Conservation (phyloP, 139 green algal species). For the Chlorella ohadii region DNA sequence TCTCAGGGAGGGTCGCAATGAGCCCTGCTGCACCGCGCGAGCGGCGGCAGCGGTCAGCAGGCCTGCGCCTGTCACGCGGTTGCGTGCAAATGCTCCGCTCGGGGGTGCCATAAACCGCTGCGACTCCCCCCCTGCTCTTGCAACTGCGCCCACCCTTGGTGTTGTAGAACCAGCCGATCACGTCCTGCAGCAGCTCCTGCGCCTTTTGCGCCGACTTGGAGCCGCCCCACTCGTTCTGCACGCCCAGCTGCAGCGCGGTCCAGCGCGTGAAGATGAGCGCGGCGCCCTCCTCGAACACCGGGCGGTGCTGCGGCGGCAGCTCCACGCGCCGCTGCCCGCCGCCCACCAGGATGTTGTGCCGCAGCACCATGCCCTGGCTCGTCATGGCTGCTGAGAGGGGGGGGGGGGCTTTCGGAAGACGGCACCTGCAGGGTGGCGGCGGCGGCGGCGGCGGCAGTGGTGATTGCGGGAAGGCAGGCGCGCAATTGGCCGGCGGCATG, state of each 20-base stretch:
- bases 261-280: constrained; percentile 75
- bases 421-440: no score
- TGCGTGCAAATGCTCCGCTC: no score
- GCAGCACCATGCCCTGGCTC: constrained; percentile 44
- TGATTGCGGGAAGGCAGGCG: no score
- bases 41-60: no score
- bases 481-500: no score
- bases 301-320: constrained; percentile 31
- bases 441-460: no score
- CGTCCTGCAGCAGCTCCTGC: constrained; percentile 71
- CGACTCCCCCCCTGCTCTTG: no score
- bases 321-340: constrained; percentile 5
- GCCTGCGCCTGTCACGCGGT: no score
- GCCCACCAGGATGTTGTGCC: constrained; percentile 43
- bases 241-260: constrained; percentile 89
- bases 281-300: constrained; percentile 81
- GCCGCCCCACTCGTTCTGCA: constrained; percentile 93
- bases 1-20: no score
- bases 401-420: no score
- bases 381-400: background rate
- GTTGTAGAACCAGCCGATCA: constrained; percentile 88
- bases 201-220: constrained; percentile 78
- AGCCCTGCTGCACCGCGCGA: no score
- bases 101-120: no score
- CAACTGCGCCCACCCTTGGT: constrained; percentile 73